phyloP scores from a whole-genome alignment of 2,329 filamentous ascomycete species.

The Stachybotrys echinatus region DNA sequence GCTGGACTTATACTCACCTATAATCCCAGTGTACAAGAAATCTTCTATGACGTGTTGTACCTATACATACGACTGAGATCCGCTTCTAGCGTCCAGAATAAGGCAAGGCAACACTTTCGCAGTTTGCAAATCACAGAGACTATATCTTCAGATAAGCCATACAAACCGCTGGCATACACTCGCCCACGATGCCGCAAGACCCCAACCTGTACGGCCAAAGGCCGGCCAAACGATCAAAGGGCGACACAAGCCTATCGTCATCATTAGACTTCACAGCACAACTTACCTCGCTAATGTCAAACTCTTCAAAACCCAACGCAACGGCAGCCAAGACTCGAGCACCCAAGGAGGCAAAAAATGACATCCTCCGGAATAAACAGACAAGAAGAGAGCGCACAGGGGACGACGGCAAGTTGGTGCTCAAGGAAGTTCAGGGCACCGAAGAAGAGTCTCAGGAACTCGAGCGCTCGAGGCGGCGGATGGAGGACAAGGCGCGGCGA shows the following conservation, averaged over 20 bases:
- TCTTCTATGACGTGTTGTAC: too few relatives aligned
- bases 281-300: constrained; percentile 73
- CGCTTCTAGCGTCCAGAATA: too few relatives aligned
- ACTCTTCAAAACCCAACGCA: constrained; percentile 34
- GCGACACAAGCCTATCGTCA: constrained; percentile 64
- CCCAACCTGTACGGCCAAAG: constrained; percentile 72
- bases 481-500: constrained; percentile 84
- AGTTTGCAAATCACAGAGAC: too few relatives aligned
- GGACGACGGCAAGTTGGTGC: constrained; percentile 42
- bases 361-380: constrained; percentile 34
- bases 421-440: constrained; percentile 49
- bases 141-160: too few relatives aligned
- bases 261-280: constrained; percentile 85
- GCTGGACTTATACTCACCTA: too few relatives aligned
- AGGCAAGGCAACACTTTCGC: too few relatives aligned
- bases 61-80: too few relatives aligned
- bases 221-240: constrained; percentile 62
- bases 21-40: too few relatives aligned
- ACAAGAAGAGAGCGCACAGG: constrained; percentile 19
- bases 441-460: constrained; percentile 63
- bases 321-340: constrained; percentile 39
- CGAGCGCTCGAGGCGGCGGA: constrained; percentile 67
- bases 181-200: constrained; percentile 54
- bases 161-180: too few relatives aligned
- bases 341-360: constrained; percentile 37